Conservation (phyloP, 495 filamentous ascomycete species). For the Aspergillus kassunensis region DNA sequence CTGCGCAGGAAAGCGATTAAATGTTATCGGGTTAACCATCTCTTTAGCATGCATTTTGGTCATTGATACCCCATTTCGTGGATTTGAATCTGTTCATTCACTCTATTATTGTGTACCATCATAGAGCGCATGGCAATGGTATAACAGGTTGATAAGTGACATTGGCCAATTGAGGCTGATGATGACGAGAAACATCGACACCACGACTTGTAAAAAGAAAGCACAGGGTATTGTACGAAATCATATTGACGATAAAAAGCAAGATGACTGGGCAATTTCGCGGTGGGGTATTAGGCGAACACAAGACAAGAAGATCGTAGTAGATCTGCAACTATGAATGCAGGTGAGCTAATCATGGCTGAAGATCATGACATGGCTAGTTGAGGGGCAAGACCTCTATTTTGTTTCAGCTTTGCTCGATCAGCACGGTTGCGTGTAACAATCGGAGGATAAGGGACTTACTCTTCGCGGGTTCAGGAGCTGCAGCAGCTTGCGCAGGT, state of each 20-base stretch:
- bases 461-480: conserved; percentile 19
- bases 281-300: conserved; percentile 21
- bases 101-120: conserved; percentile 1
- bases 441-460: neutral
- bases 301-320: neutral
- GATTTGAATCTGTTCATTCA: neutral
- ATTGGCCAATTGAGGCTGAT: neutral
- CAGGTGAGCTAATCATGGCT: neutral
- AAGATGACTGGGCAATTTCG: conserved; percentile 11
- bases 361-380: neutral
- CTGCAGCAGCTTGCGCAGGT: conserved; percentile 1
- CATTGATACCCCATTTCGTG: conserved; percentile 23
- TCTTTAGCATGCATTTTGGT: neutral
- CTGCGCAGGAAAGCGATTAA: conserved; percentile 23
- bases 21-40: neutral
- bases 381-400: conserved; percentile 9
- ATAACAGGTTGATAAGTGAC: neutral
- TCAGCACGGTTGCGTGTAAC: neutral
- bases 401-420: conserved; percentile 2
- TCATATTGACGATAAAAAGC: conserved; percentile 8
- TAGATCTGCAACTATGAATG: conserved; percentile 4
- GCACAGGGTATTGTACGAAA: conserved; percentile 12
- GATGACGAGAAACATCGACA: neutral
- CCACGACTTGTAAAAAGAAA: conserved; percentile 7
- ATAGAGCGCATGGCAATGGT: neutral